Percentiles rank a stretch among this genome's conserved stretches.
phyloP scores from a whole-genome alignment of 345 rosid species.

The Trapa bicornis region DNA sequence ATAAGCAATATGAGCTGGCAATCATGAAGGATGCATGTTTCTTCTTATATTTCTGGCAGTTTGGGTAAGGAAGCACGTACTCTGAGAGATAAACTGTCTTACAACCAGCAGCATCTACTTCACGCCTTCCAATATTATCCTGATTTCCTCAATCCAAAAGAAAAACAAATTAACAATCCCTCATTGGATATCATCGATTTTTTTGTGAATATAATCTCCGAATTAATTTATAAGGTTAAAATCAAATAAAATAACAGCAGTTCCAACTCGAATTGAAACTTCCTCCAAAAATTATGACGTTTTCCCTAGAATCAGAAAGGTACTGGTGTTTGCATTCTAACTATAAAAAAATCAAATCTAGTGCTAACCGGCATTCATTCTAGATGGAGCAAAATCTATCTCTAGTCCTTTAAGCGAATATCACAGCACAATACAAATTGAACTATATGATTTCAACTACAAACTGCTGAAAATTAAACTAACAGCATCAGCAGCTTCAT shows the following conservation, averaged over 20 bases:
- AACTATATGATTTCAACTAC: neutral
- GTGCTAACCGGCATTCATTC: neutral
- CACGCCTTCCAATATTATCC: constrained; percentile 57
- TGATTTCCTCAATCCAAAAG: constrained; percentile 15
- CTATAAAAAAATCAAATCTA: neutral
- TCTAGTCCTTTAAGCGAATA: neutral
- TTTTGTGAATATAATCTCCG: too few relatives aligned
- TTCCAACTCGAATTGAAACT: too few relatives aligned
- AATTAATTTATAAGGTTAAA: too few relatives aligned
- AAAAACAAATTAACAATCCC: neutral
- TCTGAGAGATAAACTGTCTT: constrained; percentile 69
- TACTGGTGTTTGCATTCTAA: neutral
- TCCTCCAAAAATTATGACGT: too few relatives aligned
- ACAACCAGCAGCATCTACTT: constrained; percentile 74
- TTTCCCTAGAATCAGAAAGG: neutral
- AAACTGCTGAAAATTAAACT: neutral
- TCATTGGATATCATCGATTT: neutral
- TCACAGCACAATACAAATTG: neutral
- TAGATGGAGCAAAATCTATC: neutral
- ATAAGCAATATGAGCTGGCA: neutral
- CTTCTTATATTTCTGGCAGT: neutral
- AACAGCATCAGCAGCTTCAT: neutral
- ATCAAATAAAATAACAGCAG: too few relatives aligned
- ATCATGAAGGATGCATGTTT: neutral
- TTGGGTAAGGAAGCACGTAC: constrained; percentile 31